Evolutionary conservation across 176 grass and related monocot genomes (phyloP).

Genomic region (sorghum (Sorghum bicolor)): DNA sequence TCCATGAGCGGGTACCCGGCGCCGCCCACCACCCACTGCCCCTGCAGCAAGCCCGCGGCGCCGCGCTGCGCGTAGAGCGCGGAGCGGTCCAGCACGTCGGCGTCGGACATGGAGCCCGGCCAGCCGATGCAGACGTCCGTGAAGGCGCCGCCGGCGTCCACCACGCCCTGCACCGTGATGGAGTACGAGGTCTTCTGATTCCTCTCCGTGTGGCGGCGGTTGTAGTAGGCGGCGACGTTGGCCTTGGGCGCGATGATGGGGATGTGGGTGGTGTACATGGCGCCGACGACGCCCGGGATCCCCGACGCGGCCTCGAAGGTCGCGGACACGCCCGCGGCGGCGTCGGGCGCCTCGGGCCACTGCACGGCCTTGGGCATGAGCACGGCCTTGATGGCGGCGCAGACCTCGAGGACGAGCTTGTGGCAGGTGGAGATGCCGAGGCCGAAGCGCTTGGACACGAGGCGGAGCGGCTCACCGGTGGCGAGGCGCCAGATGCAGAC

Average conservation of each 20-base stretch:
- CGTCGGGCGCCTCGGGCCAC: conserved; percentile 39
- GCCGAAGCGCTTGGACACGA: conserved; percentile 69
- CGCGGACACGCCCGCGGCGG: conserved; percentile 2
- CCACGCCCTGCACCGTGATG: conserved; percentile 72
- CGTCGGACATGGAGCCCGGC: conserved; percentile 60
- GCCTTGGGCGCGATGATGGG: conserved; percentile 83
- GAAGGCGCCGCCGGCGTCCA: conserved; percentile 65
- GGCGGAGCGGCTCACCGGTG: conserved; percentile 69
- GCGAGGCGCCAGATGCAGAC: conserved; percentile 85
- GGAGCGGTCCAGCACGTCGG: conserved; percentile 57
- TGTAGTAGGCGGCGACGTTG: conserved; percentile 68
- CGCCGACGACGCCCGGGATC: conserved; percentile 63
- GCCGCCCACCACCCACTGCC: conserved; percentile 61
- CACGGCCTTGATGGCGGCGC: conserved; percentile 59
- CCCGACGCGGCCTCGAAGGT: conserved; percentile 49
- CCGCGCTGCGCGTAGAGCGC: conserved; percentile 54
- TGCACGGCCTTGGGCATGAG: conserved; percentile 60
- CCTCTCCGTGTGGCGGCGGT: conserved; percentile 77
- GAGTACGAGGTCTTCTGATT: conserved; percentile 86
- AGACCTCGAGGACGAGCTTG: conserved; percentile 89
- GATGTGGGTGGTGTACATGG: conserved; percentile 82
- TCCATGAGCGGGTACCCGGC: conserved; percentile 63
- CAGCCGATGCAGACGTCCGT: conserved; percentile 79
- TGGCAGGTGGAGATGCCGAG: conserved; percentile 89
- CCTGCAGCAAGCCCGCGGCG: conserved; percentile 33